phyloP scores from a whole-genome alignment of 1,139 yeast genomes.

The Arxiozyma slooffiae region DNA sequence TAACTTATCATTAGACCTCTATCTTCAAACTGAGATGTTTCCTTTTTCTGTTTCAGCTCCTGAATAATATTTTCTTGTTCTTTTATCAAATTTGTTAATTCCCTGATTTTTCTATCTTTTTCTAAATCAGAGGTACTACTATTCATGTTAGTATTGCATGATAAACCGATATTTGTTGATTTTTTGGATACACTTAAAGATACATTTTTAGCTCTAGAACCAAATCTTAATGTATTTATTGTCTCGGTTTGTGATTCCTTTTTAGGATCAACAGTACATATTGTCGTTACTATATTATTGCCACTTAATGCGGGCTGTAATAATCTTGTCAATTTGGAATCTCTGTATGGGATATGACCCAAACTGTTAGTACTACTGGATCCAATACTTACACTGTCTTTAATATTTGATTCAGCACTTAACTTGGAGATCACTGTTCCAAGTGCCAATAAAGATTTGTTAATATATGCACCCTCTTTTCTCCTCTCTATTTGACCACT shows the following conservation, averaged over 20 bases:
- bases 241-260: constrained; percentile 66
- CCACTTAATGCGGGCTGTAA: constrained; percentile 91
- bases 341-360: constrained; percentile 78
- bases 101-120: constrained; percentile 39
- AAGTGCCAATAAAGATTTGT: constrained; percentile 77
- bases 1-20: not conserved
- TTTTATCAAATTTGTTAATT: constrained; percentile 34
- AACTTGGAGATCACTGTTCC: constrained; percentile 82
- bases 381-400: constrained; percentile 1
- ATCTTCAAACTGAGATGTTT: constrained; percentile 3
- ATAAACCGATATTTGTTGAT: constrained; percentile 2
- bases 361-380: constrained; percentile 10
- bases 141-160: not conserved
- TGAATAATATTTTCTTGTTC: constrained; percentile 32
- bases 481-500: constrained; percentile 69
- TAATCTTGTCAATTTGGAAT: constrained; percentile 78
- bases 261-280: constrained; percentile 66
- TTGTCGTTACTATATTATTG: constrained; percentile 69
- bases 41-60: constrained; percentile 2
- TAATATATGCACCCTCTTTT: constrained; percentile 87
- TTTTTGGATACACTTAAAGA: constrained; percentile 57
- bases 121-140: constrained; percentile 26
- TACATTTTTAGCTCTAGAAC: constrained; percentile 85
- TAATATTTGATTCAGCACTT: constrained; percentile 34
- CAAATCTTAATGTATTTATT: constrained; percentile 77